A percentile compares a stretch with the other conserved stretches of the same genome.
phyloP scores from a whole-genome alignment of 1,139 yeast genomes.

The Lodderomyces theae region DNA sequence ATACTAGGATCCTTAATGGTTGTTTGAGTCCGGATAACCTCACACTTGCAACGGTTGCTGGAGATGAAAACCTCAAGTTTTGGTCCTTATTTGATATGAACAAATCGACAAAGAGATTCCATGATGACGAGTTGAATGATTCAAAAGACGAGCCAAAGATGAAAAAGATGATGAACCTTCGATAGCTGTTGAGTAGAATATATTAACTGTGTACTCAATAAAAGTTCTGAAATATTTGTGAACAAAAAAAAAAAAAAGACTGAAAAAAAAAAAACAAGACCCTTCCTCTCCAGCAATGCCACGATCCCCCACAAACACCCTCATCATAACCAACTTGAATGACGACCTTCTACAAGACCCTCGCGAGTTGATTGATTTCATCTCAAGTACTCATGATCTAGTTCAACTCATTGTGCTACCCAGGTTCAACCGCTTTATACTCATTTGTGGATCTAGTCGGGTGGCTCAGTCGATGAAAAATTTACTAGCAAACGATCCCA shows the following conservation, averaged over 20 bases:
- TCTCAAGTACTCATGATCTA: constrained; percentile 24
- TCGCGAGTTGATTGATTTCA: constrained; percentile 21
- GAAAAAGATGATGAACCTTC: constrained; percentile 17
- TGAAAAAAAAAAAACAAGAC: neutral
- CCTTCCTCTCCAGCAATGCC: constrained; percentile 3
- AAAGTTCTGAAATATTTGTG: neutral
- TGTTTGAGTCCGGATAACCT: constrained; percentile 87
- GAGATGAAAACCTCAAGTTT: constrained; percentile 94
- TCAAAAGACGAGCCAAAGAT: constrained; percentile 18
- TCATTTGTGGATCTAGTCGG: constrained; percentile 29
- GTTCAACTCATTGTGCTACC: constrained; percentile 37
- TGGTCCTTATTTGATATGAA: constrained; percentile 82
- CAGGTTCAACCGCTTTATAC: constrained; percentile 34
- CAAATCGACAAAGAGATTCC: constrained; percentile 29
- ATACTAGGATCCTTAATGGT: constrained; percentile 79
- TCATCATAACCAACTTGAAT: constrained; percentile 35
- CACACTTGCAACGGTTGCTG: constrained; percentile 91
- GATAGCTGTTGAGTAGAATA: constrained; percentile 8
- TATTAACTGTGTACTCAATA: too few species aligned
- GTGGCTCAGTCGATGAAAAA: constrained; percentile 23
- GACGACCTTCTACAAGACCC: constrained; percentile 26
- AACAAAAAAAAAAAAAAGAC: too few species aligned
- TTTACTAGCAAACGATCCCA: constrained; percentile 13
- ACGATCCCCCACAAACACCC: constrained; percentile 36
- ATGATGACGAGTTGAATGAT: constrained; percentile 13